Percentiles rank a stretch among this genome's conserved stretches.
These are phyloP conservation scores for Yarrowia galli DNA, from an alignment of 1,139 yeast genomes.

Conservation along the genomic window DNA sequence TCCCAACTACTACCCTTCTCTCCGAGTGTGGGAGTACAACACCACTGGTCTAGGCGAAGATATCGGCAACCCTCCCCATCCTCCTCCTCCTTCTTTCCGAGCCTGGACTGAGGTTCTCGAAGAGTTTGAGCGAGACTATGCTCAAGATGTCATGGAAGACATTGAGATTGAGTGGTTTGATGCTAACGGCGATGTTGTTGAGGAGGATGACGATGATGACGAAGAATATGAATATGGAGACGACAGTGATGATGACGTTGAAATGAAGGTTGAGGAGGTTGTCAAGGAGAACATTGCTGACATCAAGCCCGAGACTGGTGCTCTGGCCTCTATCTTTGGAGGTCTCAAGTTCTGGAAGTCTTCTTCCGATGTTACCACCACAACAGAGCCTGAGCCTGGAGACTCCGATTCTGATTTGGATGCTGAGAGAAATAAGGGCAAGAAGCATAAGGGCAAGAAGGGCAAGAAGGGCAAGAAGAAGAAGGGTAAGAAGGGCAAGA, in stretches of 20 bases:
- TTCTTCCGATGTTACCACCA: neutral
- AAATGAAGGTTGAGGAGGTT: constrained; percentile 1
- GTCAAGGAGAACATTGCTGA: neutral
- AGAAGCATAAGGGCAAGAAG: constrained; percentile 23
- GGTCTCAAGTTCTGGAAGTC: constrained; percentile 39
- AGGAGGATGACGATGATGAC: constrained; percentile 43
- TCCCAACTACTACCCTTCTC: constrained; percentile 84
- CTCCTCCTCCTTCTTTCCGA: constrained; percentile 41
- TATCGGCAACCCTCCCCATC: constrained; percentile 39
- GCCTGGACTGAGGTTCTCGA: constrained; percentile 65
- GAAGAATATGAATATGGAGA: constrained; percentile 41
- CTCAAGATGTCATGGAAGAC: constrained; percentile 44
- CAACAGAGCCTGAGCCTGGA: neutral
- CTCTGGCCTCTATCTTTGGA: constrained; percentile 43
- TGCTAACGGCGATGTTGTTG: constrained; percentile 38
- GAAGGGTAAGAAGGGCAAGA: constrained; percentile 43
- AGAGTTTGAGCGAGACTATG: constrained; percentile 54
- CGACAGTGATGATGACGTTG: neutral
- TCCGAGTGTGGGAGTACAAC: constrained; percentile 87
- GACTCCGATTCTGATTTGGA: constrained; percentile 16
- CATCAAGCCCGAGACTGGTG: constrained; percentile 4
- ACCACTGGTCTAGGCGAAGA: constrained; percentile 58
- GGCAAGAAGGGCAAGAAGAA: constrained; percentile 31
- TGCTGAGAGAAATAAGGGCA: neutral
- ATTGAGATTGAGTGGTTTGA: constrained; percentile 37